A percentile compares a stretch with the other conserved stretches of the same genome.
phyloP scores from a whole-genome alignment of 306 rosid species.

The Ceratonia siliqua region DNA sequence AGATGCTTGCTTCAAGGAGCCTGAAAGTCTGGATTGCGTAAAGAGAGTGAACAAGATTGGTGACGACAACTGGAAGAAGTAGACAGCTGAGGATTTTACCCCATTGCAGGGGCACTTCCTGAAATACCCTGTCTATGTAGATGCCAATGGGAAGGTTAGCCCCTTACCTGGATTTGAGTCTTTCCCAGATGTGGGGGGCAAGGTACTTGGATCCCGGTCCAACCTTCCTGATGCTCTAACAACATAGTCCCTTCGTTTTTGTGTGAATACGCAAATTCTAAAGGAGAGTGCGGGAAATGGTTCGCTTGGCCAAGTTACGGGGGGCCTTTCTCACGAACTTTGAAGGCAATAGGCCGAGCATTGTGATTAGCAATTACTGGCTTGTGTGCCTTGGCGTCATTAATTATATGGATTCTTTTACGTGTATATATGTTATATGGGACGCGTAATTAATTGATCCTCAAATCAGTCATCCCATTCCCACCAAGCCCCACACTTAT shows the following conservation, averaged over 20 bases:
- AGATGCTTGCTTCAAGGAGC: slow-evolving; percentile 55
- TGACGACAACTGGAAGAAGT: slow-evolving; percentile 61
- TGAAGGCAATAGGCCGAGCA: too few species aligned
- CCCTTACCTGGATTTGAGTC: slow-evolving; percentile 54
- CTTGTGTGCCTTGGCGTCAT: too few species aligned
- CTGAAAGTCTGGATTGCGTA: slow-evolving; percentile 74
- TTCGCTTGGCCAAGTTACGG: too few species aligned
- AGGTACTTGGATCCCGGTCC: slow-evolving; percentile 62
- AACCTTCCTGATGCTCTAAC: slow-evolving; percentile 75
- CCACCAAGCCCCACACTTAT: too few species aligned
- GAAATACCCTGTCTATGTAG: slow-evolving; percentile 72
- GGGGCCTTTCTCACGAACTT: too few species aligned
- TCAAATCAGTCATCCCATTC: too few species aligned
- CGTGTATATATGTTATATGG: too few species aligned
- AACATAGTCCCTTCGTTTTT: slow-evolving; percentile 50
- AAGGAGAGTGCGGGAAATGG: too few species aligned
- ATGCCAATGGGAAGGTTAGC: slow-evolving; percentile 55
- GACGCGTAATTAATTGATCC: too few species aligned
- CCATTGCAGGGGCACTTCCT: slow-evolving; percentile 77
- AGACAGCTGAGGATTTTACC: slow-evolving; percentile 42
- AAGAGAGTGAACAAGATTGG: slow-evolving; percentile 67
- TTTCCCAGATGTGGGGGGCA: slow-evolving; percentile 91
- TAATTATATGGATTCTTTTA: too few species aligned
- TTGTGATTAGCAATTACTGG: too few species aligned
- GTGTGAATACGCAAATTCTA: too few species aligned